Percentiles rank a stretch among this genome's conserved stretches.
These are phyloP conservation scores for Gossypium davidsonii DNA, from an alignment of 441 rosid genomes.

Conservation along the genomic window DNA sequence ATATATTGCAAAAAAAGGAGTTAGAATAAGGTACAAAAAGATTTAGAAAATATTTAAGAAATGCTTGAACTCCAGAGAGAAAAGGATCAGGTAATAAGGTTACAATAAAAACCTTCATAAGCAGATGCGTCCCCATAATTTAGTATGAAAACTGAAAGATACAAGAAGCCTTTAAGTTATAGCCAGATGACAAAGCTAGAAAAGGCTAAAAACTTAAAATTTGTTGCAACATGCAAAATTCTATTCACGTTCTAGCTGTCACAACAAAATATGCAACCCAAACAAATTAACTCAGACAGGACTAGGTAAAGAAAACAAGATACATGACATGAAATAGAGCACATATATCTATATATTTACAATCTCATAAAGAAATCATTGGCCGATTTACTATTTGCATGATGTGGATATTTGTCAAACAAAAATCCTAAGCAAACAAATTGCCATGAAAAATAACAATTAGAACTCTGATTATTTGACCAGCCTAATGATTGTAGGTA, in stretches of 20 bases:
- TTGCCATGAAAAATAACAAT: background rate
- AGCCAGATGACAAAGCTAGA: background rate
- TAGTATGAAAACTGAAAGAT: background rate
- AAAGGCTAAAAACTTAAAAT: background rate
- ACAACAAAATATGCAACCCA: background rate
- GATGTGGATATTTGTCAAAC: background rate
- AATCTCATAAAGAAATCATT: background rate
- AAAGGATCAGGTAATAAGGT: background rate
- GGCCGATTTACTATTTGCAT: background rate
- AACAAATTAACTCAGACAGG: background rate
- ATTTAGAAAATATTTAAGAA: background rate
- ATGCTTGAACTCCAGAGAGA: background rate
- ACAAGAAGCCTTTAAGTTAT: background rate
- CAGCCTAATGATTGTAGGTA: background rate
- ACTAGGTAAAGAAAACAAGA: background rate
- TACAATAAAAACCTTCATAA: background rate
- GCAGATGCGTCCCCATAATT: background rate
- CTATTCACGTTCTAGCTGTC: background rate
- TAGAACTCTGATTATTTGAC: background rate
- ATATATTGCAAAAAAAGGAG: background rate
- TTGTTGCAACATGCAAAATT: background rate
- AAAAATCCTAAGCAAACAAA: slow-evolving; percentile 3
- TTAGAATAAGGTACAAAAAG: background rate
- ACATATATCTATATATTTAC: background rate
- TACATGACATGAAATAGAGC: background rate